Conservation (phyloP, 2,329 filamentous ascomycete genomes). For the Pseudogymnoascus sp. region DNA sequence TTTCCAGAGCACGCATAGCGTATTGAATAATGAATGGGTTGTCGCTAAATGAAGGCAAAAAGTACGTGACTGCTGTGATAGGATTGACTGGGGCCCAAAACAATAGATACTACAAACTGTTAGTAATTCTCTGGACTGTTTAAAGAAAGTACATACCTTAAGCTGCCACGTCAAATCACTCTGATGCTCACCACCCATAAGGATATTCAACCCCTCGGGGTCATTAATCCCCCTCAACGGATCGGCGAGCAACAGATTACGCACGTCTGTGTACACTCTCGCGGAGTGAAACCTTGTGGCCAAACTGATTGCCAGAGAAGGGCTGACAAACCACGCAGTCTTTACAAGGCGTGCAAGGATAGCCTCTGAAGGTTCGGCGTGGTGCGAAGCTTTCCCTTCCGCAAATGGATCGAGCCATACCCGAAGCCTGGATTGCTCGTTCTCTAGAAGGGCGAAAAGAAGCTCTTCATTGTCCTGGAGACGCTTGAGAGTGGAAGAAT, state of each 20-base stretch:
- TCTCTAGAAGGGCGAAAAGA: conserved; percentile 71
- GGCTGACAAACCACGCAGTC: conserved; percentile 80
- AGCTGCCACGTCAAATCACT: conserved; percentile 75
- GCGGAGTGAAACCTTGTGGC: conserved; percentile 69
- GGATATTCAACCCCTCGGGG: conserved; percentile 72
- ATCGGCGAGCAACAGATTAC: conserved; percentile 71
- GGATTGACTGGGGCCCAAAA: conserved; percentile 93
- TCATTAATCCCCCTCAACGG: conserved; percentile 76
- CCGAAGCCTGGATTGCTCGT: conserved; percentile 71
- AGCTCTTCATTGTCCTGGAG: conserved; percentile 75
- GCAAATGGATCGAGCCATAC: conserved; percentile 85
- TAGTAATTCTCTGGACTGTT: conserved; percentile 19
- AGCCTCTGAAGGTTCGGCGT: conserved; percentile 32
- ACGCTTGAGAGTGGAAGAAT: conserved; percentile 50
- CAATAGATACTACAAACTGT: conserved; percentile 61
- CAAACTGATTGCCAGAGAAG: conserved; percentile 81
- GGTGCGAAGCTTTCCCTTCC: conserved; percentile 33
- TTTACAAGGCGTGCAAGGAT: conserved; percentile 52
- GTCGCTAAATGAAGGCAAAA: conserved; percentile 82
- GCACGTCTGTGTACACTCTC: conserved; percentile 66
- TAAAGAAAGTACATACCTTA: conserved; percentile 49
- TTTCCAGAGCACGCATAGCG: conserved; percentile 89
- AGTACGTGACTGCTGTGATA: conserved; percentile 86
- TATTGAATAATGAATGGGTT: conserved; percentile 94
- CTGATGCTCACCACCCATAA: conserved; percentile 71